Conservation (phyloP, 768 basidiomycete genomes). For the Termitomyces sp. region DNA sequence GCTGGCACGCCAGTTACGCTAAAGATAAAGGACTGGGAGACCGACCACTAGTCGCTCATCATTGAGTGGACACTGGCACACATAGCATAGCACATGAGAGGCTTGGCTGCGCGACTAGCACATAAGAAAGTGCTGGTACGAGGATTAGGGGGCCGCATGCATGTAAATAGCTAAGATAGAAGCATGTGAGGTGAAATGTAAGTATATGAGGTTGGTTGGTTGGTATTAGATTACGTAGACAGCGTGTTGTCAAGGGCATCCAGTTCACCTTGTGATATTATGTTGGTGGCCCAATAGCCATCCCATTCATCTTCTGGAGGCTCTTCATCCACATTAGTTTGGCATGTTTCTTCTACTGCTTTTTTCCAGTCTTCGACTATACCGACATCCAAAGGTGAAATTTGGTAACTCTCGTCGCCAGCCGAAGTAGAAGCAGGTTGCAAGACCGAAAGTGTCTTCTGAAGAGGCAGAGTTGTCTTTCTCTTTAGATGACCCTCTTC, state of each 20-base stretch:
- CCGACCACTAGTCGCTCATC: background rate
- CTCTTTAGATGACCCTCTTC: conserved; percentile 3
- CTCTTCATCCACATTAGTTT: conserved; percentile 19
- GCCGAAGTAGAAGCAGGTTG: background rate
- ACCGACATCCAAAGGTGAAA: conserved; percentile 13
- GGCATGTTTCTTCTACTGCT: conserved; percentile 19
- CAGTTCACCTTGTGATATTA: conserved; percentile 23
- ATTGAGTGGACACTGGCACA: background rate
- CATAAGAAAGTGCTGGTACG: no score
- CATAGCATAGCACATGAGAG: background rate
- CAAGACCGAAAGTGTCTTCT: background rate
- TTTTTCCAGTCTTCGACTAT: conserved; percentile 9
- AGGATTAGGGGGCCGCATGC: no score
- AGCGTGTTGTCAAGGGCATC: conserved; percentile 2
- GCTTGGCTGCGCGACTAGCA: background rate
- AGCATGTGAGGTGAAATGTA: background rate
- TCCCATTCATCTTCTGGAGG: conserved; percentile 44
- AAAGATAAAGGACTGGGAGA: background rate
- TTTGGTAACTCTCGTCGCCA: background rate
- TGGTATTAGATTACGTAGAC: background rate
- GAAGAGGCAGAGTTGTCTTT: background rate
- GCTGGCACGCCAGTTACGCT: background rate
- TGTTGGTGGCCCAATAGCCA: conserved; percentile 36
- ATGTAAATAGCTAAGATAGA: no score
- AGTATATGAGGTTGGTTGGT: background rate